Evolutionary conservation across 768 basidiomycete genomes (phyloP), one percentile per base, ranked within the genome.

Genomic region (Termitomyces sp.): DNA sequence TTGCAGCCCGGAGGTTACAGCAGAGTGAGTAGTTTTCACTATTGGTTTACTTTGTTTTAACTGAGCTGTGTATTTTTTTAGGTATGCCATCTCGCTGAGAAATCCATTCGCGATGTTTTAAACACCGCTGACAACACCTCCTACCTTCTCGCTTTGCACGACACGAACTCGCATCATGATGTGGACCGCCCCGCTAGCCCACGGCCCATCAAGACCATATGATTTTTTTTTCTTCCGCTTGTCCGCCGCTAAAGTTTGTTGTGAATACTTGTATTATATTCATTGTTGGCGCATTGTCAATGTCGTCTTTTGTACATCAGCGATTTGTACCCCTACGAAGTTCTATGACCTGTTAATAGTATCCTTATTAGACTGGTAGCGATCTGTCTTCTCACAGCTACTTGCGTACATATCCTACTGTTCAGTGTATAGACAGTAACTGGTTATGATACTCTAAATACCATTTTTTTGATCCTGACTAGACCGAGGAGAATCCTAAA

Each of bases 81-180:
- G 88, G 82, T 84, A 4, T 89, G 88, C 65, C 78, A 84, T 60
- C 78, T 87, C 10, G 88, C 86, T 16, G 85, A 86, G 68, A 77
- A 81, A 57, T 92, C 90, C 1, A 86, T 92, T 48, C 73, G 77
- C 12, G 79, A 82, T 59, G 87, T 90, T 26, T 76, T 92, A 41
- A 81, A 87, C 66, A 84, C 83, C 20, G 80, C 75, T 57, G 86
- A 90, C 72, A 91, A 92, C 53, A 77, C 77, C 13, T 69, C 80
- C 26, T 78, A 79, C 46, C 81, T 92, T 46, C 81, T 92, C 53
- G 81, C 79, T 39, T 76, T 91, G 44, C 90, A 92, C 66, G 62
- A 72, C 50, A 54, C 64, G 20, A 68, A 72, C 20, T 63, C 67
- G 47, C 47, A 67, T 59, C 70, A 69, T 58, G 72, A 74, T 50